These are phyloP conservation scores for Colletotrichum liaoningense DNA, from an alignment of 2,329 filamentous ascomycete species.

Conservation along the genomic window DNA sequence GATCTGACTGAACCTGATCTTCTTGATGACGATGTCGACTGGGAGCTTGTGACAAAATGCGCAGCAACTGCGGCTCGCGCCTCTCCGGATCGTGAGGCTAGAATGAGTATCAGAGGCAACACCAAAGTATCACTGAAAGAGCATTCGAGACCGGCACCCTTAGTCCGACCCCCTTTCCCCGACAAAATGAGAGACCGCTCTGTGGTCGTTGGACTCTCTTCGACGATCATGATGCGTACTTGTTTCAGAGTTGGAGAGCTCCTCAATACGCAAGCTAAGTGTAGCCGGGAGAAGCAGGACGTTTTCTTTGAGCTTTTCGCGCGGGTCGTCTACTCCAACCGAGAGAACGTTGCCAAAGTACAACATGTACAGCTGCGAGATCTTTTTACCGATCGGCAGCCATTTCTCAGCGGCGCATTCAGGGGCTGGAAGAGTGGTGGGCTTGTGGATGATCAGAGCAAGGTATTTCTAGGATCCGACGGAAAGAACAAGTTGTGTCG, in stretches of 20 bases:
- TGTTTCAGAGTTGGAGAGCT: slow-evolving; percentile 75
- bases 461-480: not conserved
- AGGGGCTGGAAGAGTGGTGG: slow-evolving; percentile 22
- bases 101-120: slow-evolving; percentile 27
- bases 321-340: slow-evolving; percentile 66
- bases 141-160: slow-evolving; percentile 47
- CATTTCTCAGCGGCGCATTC: slow-evolving; percentile 48
- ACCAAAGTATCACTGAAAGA: slow-evolving; percentile 21
- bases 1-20: slow-evolving; percentile 38
- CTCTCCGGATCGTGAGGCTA: not conserved
- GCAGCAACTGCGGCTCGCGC: not conserved
- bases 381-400: slow-evolving; percentile 68
- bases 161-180: slow-evolving; percentile 65
- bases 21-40: slow-evolving; percentile 54
- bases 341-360: slow-evolving; percentile 59
- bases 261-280: slow-evolving; percentile 55
- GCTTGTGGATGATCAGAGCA: slow-evolving; percentile 5
- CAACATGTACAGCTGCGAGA: slow-evolving; percentile 75
- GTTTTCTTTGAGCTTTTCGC: slow-evolving; percentile 73
- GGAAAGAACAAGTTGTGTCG: slow-evolving; percentile 25
- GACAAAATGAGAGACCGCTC: slow-evolving; percentile 60
- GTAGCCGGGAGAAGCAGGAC: slow-evolving; percentile 46
- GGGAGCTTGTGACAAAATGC: slow-evolving; percentile 45
- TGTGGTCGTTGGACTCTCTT: slow-evolving; percentile 63
- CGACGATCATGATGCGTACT: slow-evolving; percentile 60